Evolutionary conservation across 2,329 filamentous ascomycete species (phyloP), one percentile per base, ranked within the genome.

Genomic region (Fusarium xyrophilum): DNA sequence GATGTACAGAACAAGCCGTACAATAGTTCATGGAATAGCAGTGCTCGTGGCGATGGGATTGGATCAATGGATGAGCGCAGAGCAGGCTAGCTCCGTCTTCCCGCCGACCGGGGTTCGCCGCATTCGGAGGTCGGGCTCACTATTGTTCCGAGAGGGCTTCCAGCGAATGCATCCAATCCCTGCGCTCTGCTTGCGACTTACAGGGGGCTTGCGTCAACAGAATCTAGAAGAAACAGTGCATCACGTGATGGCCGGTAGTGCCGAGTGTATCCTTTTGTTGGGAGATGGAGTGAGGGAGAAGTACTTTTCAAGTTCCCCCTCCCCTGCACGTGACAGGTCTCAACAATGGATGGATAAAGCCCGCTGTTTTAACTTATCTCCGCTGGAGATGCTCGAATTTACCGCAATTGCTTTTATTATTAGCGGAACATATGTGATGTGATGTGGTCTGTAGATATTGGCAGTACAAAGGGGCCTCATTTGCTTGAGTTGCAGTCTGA

Each of bases 361-460:
- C 67, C 67, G 67, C 56, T 59, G n/a, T n/a, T n/a, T n/a, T n/a
- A n/a, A n/a, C 56, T 60, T 70, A 70, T 68, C 63, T 68, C 67
- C 67, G 67, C 32, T 63, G 23, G 12, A 5, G 23, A 21, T 28
- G 23, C 21, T 48, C 14, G 40, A 43, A 48, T 60, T 54, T 56
- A 25, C 61, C 66, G 66, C 50, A 17, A 13, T 10, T 36, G 23
- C 27, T 62, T n/a, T n/a, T n/a, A n/a, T n/a, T n/a, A n/a, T n/a
- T 28, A 56, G 54, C 63, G 42, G 47, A 62, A 30, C 36, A 32
- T 46, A 21, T 46, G n/a, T 30, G 27, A 3, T 56, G 43, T 40
- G 28, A 28, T 54, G 63, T 32, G 36, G 52, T 35, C 39, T 46
- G 23, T 32, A 60, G 35, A 35, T 44, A 63, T 48, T 48, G 27